Percentiles rank a stretch among this genome's conserved stretches.
Conservation (phyloP, 805 yeast genomes). For the Naumovozyma dairenensis region DNA sequence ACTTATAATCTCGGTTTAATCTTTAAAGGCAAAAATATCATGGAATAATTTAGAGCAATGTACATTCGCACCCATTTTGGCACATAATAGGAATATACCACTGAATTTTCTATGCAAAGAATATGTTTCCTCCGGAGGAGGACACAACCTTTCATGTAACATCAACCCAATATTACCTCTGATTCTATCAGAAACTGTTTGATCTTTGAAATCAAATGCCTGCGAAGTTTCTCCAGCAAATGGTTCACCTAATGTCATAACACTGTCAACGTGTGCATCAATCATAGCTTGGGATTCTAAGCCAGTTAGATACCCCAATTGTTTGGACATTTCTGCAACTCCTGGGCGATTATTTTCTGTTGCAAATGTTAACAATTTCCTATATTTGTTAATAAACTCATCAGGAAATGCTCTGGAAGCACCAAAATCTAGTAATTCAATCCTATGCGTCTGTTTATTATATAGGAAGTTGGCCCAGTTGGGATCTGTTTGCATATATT, state of each 20-base stretch:
- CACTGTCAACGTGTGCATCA: constrained; percentile 87
- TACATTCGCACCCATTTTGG: constrained; percentile 72
- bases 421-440: constrained; percentile 90
- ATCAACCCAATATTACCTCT: constrained; percentile 78
- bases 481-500: constrained; percentile 97
- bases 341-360: constrained; percentile 53
- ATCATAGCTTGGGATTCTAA: constrained; percentile 78
- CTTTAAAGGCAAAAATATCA: constrained; percentile 53
- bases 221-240: constrained; percentile 43
- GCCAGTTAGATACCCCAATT: constrained; percentile 86
- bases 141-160: constrained; percentile 85
- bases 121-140: constrained; percentile 98
- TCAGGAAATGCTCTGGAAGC: constrained; percentile 76
- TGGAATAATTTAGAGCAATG: constrained; percentile 70
- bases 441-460: constrained; percentile 56
- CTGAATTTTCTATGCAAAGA: constrained; percentile 91
- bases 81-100: constrained; percentile 86
- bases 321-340: constrained; percentile 55
- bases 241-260: constrained; percentile 87
- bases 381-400: constrained; percentile 60
- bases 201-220: constrained; percentile 63
- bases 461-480: constrained; percentile 97
- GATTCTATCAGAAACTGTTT: constrained; percentile 90
- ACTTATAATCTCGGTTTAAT: too few species aligned
- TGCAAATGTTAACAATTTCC: constrained; percentile 65